Evolutionary conservation across 805 yeast species (phyloP).

Genomic region (Metschnikowia continentalis): DNA sequence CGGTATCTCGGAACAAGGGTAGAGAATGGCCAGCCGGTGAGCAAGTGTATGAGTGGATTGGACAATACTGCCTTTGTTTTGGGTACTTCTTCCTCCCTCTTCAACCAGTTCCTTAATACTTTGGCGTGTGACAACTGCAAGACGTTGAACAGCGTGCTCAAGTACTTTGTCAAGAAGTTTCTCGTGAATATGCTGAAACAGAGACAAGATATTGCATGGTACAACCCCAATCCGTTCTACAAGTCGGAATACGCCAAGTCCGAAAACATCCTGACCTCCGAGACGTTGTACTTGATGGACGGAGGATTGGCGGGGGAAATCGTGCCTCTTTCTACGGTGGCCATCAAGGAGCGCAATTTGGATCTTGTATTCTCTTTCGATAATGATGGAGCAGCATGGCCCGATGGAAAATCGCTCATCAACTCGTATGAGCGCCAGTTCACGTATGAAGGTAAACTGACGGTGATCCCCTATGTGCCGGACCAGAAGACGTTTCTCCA

Average conservation of each 20-base stretch:
- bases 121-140: conserved; percentile 33
- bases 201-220: conserved; percentile 31
- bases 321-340: conserved; percentile 31
- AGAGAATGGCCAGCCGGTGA: conserved; percentile 26
- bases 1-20: conserved; percentile 35
- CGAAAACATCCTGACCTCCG: conserved; percentile 21
- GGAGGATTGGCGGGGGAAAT: conserved; percentile 39
- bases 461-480: conserved; percentile 79
- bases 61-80: conserved; percentile 39
- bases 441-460: conserved; percentile 45
- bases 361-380: conserved; percentile 39
- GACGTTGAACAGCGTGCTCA: conserved; percentile 21
- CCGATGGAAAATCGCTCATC: conserved; percentile 31
- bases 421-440: conserved; percentile 35
- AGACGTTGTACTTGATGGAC: conserved; percentile 35
- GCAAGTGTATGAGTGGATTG: conserved; percentile 31
- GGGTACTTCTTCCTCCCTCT: conserved; percentile 39
- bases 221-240: conserved; percentile 36
- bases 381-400: conserved; percentile 29
- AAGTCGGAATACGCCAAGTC: conserved; percentile 27
- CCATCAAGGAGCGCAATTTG: conserved; percentile 31
- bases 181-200: conserved; percentile 23
- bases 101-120: conserved; percentile 33
- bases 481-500: conserved; percentile 57
- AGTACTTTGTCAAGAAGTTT: conserved; percentile 23